Conservation (phyloP, 805 yeast genomes). For the Saturnispora zaruensis region DNA sequence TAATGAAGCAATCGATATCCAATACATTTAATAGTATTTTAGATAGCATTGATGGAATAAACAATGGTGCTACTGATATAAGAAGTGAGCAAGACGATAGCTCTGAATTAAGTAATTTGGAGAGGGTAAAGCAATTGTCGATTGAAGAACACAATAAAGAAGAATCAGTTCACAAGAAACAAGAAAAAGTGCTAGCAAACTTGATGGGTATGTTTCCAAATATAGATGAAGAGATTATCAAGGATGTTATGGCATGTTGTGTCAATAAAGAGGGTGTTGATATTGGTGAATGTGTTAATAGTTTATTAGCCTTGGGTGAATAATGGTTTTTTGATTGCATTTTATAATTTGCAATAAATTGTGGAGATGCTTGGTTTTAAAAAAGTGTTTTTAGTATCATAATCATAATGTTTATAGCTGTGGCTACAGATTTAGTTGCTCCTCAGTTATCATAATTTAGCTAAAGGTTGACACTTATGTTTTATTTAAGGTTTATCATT, state of each 20-base stretch:
- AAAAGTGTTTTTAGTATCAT: too few species aligned
- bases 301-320: slow-evolving; percentile 31
- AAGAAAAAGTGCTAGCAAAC: slow-evolving; percentile 37
- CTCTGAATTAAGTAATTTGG: slow-evolving; percentile 12
- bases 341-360: too few species aligned
- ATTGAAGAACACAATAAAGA: slow-evolving; percentile 29
- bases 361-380: too few species aligned
- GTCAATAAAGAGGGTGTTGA: slow-evolving; percentile 33
- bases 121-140: slow-evolving; percentile 25
- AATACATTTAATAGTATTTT: slow-evolving; percentile 21
- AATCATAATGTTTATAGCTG: too few species aligned
- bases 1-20: slow-evolving; percentile 29
- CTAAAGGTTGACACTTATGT: too few species aligned
- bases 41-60: slow-evolving; percentile 11
- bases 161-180: slow-evolving; percentile 28
- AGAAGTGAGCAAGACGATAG: slow-evolving; percentile 13
- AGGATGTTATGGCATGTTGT: slow-evolving; percentile 61
- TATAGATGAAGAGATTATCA: slow-evolving; percentile 57
- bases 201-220: slow-evolving; percentile 67
- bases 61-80: background rate
- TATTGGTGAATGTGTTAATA: slow-evolving; percentile 68
- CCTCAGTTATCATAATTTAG: too few species aligned
- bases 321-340: background rate
- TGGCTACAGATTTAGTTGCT: too few species aligned
- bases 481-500: too few species aligned